A percentile compares a stretch with the other conserved stretches of the same genome.
Conservation (phyloP, 2,329 filamentous ascomycete species). For the Stagonosporopsis rhizophila region DNA sequence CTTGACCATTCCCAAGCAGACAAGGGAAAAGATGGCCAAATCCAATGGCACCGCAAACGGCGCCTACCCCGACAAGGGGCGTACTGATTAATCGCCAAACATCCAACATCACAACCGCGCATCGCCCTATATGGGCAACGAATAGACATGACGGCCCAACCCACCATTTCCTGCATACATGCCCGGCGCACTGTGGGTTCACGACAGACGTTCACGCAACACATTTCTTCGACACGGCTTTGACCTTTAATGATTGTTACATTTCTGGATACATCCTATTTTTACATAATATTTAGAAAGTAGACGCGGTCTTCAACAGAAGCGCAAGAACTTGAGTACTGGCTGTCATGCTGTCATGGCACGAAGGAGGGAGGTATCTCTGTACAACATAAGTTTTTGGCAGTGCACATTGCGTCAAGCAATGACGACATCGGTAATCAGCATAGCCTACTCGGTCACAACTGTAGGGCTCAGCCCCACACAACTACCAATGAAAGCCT, state of each 20-base stretch:
- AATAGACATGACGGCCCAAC: conserved; percentile 14
- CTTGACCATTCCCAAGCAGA: conserved; percentile 71
- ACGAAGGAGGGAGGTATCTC: not conserved
- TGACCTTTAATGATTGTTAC: conserved; percentile 8
- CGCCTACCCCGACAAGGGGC: conserved; percentile 39
- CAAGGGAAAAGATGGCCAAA: conserved; percentile 35
- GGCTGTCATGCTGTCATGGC: conserved; percentile 9
- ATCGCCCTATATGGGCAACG: not conserved
- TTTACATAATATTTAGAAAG: conserved; percentile 14
- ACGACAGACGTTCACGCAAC: conserved; percentile 17
- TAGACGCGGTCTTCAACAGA: not conserved
- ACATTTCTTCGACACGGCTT: conserved; percentile 10
- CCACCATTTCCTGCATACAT: conserved; percentile 11
- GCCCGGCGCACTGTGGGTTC: conserved; percentile 12
- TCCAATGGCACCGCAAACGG: conserved; percentile 41
- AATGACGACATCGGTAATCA: not conserved
- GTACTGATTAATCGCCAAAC: conserved; percentile 33
- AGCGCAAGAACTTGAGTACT: not conserved
- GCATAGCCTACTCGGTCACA: conserved; percentile 9
- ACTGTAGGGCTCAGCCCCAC: conserved; percentile 9
- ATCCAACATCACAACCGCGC: not conserved
- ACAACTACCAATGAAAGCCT: conserved; percentile 11
- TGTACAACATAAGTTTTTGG: not conserved
- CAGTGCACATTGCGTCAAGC: too few relatives aligned
- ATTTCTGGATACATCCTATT: conserved; percentile 14